Conservation (phyloP, 768 basidiomycete genomes). For the Boletus bicolor region DNA sequence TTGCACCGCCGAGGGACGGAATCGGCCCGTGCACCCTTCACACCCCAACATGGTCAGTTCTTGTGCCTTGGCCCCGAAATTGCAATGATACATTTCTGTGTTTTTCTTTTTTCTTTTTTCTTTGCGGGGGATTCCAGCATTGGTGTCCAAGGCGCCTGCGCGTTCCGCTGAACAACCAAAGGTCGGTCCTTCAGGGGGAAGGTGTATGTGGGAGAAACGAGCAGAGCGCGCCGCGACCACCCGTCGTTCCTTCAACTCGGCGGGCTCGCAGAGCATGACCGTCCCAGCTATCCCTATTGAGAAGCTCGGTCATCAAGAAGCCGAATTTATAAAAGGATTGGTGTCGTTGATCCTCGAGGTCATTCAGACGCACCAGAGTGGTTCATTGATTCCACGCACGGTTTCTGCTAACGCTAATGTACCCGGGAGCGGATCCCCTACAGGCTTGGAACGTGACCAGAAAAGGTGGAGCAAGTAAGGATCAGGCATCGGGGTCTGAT, state of each 20-base stretch:
- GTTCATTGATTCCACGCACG: not conserved
- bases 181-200: not conserved
- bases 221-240: not conserved
- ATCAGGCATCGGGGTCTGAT: not conserved
- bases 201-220: constrained; percentile 2
- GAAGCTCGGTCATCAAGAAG: not conserved
- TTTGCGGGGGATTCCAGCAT: not conserved
- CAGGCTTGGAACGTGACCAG: not conserved
- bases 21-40: not conserved
- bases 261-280: not conserved
- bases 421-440: not conserved
- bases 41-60: not conserved
- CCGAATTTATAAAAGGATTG: not conserved
- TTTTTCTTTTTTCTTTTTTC: not conserved
- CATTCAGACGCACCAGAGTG: not conserved
- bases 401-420: not conserved
- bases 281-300: no score
- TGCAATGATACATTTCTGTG: not conserved
- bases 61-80: not conserved
- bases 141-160: not conserved
- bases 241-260: not conserved
- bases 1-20: no score
- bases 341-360: not conserved
- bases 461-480: not conserved
- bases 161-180: not conserved